These are phyloP conservation scores for Tylopilus balloui DNA, from an alignment of 768 basidiomycete genomes.

Conservation along the genomic window DNA sequence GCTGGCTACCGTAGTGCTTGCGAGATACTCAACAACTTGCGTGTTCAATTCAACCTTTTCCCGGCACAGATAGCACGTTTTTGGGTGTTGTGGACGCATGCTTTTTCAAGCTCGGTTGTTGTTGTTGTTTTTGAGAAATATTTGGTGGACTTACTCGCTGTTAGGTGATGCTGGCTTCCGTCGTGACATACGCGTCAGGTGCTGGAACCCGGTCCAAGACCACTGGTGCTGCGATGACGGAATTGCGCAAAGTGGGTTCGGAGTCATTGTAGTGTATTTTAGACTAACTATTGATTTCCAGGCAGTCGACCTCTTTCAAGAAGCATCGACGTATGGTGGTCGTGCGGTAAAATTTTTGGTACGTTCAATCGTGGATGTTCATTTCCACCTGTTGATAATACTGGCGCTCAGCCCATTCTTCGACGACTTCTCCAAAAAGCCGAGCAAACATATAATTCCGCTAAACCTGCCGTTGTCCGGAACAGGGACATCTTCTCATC, in stretches of 20 bases:
- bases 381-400: constrained; percentile 2
- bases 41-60: constrained; percentile 46
- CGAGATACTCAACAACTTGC: constrained; percentile 48
- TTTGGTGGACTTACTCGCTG: not conserved
- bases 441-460: constrained; percentile 46
- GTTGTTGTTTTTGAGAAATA: not conserved
- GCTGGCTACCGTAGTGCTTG: constrained; percentile 66
- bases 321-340: constrained; percentile 58
- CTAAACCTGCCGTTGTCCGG: constrained; percentile 41
- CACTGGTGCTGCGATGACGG: constrained; percentile 63
- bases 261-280: not conserved
- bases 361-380: constrained; percentile 19
- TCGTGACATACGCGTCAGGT: constrained; percentile 63
- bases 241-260: constrained; percentile 41
- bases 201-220: constrained; percentile 51
- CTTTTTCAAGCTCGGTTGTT: constrained; percentile 60
- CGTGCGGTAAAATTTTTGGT: constrained; percentile 69
- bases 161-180: constrained; percentile 72
- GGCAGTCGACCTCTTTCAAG: constrained; percentile 62
- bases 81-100: constrained; percentile 73
- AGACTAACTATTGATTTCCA: constrained; percentile 8
- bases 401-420: constrained; percentile 53
- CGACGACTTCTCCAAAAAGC: constrained; percentile 60
- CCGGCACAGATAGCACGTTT: constrained; percentile 59
- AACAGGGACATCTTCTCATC: constrained; percentile 56